Evolutionary conservation across 139 green algal species (phyloP).

Genomic region (Volvox africanus): DNA sequence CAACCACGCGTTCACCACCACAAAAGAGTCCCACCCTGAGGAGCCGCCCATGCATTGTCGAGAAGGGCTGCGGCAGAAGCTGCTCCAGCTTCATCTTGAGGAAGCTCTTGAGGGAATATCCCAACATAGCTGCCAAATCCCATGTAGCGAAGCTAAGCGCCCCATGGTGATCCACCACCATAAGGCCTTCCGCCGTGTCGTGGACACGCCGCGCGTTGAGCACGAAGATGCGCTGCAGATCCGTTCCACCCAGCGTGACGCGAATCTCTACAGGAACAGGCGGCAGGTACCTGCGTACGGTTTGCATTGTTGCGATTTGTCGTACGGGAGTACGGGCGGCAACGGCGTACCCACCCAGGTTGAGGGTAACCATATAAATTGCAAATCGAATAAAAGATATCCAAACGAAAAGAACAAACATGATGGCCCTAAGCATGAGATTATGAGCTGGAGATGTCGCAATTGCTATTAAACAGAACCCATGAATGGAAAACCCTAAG

Average conservation of each 20-base stretch:
- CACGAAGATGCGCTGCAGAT: conserved; percentile 47
- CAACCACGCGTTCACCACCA: not conserved
- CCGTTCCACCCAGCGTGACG: conserved; percentile 36
- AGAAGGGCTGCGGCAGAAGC: conserved; percentile 29
- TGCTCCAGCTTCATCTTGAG: conserved; percentile 32
- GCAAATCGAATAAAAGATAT: too few relatives aligned
- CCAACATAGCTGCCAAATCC: conserved; percentile 48
- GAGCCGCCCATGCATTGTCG: not conserved
- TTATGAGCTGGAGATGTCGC: too few relatives aligned
- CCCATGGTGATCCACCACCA: conserved; percentile 36
- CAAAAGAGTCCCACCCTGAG: not conserved
- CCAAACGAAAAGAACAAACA: too few relatives aligned
- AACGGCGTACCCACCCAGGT: too few relatives aligned
- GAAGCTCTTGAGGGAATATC: conserved; percentile 24
- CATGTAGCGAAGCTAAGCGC: conserved; percentile 27
- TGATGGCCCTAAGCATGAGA: too few relatives aligned
- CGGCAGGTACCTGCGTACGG: conserved; percentile 37
- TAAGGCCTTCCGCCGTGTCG: not conserved
- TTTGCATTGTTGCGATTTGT: not conserved
- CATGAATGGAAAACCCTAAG: too few relatives aligned
- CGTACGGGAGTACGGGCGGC: not conserved
- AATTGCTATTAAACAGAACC: too few relatives aligned
- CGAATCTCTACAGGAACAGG: conserved; percentile 7
- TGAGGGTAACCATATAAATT: not conserved
- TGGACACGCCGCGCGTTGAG: conserved; percentile 35